A percentile compares a stretch with the other conserved stretches of the same genome.
phyloP scores from a whole-genome alignment of 768 basidiomycete genomes.

The Calocybe cyanea region DNA sequence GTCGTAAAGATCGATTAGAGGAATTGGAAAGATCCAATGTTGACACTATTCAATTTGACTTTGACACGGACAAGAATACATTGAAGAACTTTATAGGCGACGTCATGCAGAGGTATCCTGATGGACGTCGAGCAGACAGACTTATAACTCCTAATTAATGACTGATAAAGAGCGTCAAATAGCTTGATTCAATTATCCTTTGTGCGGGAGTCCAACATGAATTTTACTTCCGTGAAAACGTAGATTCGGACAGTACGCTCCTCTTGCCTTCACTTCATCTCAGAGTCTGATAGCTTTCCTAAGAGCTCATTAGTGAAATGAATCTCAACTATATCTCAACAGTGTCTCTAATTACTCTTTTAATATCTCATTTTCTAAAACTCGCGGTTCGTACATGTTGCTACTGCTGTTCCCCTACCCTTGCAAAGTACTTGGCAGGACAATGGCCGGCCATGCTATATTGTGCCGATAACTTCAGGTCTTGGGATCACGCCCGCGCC shows the following conservation, averaged over 20 bases:
- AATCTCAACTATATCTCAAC: conserved; percentile 53
- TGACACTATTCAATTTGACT: conserved; percentile 40
- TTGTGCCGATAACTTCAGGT: conserved; percentile 50
- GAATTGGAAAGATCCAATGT: conserved; percentile 40
- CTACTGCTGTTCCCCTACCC: neutral
- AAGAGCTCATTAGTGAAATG: conserved; percentile 44
- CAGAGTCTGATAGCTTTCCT: neutral
- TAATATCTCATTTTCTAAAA: conserved; percentile 53
- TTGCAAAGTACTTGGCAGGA: conserved; percentile 7
- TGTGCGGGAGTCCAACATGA: conserved; percentile 52
- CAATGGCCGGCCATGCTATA: conserved; percentile 41
- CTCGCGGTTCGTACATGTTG: conserved; percentile 37
- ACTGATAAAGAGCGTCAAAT: conserved; percentile 3
- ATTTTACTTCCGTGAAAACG: conserved; percentile 39
- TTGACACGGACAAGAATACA: conserved; percentile 31
- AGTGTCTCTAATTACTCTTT: conserved; percentile 41
- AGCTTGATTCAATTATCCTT: conserved; percentile 57
- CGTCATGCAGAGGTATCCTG: conserved; percentile 41
- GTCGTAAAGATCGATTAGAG: conserved; percentile 50
- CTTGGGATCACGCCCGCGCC: conserved; percentile 44
- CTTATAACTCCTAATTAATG: neutral
- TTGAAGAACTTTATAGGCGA: conserved; percentile 39
- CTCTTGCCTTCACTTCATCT: neutral
- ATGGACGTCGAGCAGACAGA: conserved; percentile 30
- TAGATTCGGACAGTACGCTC: conserved; percentile 38